Conservation (phyloP, 352 stramenopile genomes). For the Globisporangium emineosum region DNA sequence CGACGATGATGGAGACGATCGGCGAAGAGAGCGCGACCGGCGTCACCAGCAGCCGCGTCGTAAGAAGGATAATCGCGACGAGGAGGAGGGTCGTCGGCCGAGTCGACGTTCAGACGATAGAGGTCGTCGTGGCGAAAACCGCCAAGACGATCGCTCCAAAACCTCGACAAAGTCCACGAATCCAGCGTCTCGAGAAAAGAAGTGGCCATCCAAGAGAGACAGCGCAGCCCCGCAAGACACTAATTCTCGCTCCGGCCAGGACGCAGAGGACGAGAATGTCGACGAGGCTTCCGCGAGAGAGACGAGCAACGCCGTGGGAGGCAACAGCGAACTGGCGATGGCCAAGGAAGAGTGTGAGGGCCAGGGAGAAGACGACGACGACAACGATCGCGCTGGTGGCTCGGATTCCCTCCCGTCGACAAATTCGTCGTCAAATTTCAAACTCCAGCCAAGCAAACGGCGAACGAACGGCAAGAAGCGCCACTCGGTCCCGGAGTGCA, state of each 20-base stretch:
- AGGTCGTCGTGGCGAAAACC: constrained; percentile 9
- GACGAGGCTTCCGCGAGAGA: constrained; percentile 1
- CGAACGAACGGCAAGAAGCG: constrained; percentile 74
- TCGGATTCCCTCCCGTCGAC: constrained; percentile 1
- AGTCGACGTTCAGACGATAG: constrained; percentile 3
- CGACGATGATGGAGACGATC: constrained; percentile 19
- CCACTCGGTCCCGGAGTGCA: constrained; percentile 28
- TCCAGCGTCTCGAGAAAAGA: background rate
- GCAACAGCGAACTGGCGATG: background rate
- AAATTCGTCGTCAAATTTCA: background rate
- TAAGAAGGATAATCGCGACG: constrained; percentile 12
- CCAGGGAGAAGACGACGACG: constrained; percentile 7
- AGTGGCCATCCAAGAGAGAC: background rate
- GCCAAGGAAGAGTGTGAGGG: background rate
- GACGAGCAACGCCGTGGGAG: background rate
- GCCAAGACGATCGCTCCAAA: background rate
- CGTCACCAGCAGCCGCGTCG: constrained; percentile 10
- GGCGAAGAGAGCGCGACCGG: constrained; percentile 7
- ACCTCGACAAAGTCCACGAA: background rate
- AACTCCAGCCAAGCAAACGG: constrained; percentile 45
- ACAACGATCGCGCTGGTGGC: background rate
- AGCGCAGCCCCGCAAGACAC: background rate
- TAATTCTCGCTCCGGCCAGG: background rate
- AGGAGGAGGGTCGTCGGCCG: constrained; percentile 8
- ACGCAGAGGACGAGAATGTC: background rate